These are phyloP conservation scores for Elsinoe necatrix DNA, from an alignment of 2,329 filamentous ascomycete species.

Conservation along the genomic window DNA sequence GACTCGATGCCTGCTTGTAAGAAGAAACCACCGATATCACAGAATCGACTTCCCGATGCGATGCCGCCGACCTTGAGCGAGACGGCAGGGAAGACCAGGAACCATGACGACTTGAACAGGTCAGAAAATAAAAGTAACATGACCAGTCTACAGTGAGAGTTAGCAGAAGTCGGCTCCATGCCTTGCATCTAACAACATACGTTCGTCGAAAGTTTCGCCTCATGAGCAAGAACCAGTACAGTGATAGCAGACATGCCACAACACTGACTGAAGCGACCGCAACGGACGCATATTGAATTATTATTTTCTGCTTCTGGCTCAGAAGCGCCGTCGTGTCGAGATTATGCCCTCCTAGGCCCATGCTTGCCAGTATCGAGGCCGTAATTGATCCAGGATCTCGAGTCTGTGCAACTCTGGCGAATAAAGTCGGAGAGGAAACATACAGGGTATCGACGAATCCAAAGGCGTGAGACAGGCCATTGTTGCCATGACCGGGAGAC, in stretches of 20 bases:
- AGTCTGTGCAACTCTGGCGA: conserved; percentile 10
- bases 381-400: background rate
- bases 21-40: conserved; percentile 61
- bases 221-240: conserved; percentile 69
- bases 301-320: conserved; percentile 21
- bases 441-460: background rate
- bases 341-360: conserved; percentile 18
- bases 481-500: conserved; percentile 9
- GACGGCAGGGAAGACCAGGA: conserved; percentile 56
- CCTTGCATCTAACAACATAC: conserved; percentile 36
- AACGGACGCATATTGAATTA: conserved; percentile 29
- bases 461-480: background rate
- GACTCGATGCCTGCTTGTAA: conserved; percentile 59
- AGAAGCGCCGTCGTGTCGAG: conserved; percentile 18
- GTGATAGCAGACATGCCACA: conserved; percentile 45
- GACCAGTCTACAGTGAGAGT: conserved; percentile 49
- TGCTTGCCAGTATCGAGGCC: conserved; percentile 11
- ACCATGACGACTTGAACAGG: conserved; percentile 61
- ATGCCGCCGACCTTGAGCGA: conserved; percentile 48
- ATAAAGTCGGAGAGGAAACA: background rate
- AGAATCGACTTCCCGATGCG: conserved; percentile 47
- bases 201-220: conserved; percentile 65
- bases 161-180: background rate
- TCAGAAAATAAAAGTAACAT: conserved; percentile 66
- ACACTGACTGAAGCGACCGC: conserved; percentile 45